Percentiles rank a stretch among this genome's conserved stretches.
phyloP scores from a whole-genome alignment of 495 filamentous ascomycete genomes.

The Penicillium silybi region DNA sequence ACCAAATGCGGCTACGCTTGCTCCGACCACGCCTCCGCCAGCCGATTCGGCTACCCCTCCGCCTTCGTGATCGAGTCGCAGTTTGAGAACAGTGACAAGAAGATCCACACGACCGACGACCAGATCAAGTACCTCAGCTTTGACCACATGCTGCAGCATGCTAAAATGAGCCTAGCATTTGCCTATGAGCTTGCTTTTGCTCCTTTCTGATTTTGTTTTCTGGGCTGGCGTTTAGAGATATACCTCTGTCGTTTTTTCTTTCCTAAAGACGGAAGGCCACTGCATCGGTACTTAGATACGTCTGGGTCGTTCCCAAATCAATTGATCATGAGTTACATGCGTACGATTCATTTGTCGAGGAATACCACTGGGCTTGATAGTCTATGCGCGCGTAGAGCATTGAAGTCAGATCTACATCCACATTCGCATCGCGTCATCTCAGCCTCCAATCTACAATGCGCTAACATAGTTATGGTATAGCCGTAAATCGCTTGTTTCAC shows the following conservation, averaged over 20 bases:
- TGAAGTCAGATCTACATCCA: no score
- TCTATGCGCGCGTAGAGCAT: no score
- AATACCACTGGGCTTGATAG: no score
- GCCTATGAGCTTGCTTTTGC: conserved; percentile 76
- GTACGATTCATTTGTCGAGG: background rate
- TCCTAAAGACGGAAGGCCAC: background rate
- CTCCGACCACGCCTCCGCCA: conserved; percentile 94
- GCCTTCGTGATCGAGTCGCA: conserved; percentile 94
- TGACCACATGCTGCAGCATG: conserved; percentile 97
- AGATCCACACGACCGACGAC: conserved; percentile 90
- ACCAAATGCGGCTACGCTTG: conserved; percentile 98
- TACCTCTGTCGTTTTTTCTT: conserved; percentile 10
- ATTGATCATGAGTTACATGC: background rate
- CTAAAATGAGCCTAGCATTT: conserved; percentile 82
- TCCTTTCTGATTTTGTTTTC: conserved; percentile 17
- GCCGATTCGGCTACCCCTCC: conserved; percentile 90
- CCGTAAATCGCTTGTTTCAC: no score
- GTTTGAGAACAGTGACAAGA: conserved; percentile 78
- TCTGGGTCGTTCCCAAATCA: background rate
- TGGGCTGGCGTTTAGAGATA: conserved; percentile 19
- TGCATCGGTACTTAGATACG: background rate
- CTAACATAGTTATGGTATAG: no score
- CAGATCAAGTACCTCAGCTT: conserved; percentile 84
- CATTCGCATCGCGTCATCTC: no score
- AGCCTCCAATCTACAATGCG: no score